These are phyloP conservation scores for Mortierella sp. DNA, from an alignment of 371 early-diverging fungal genomes.

Conservation along the genomic window DNA sequence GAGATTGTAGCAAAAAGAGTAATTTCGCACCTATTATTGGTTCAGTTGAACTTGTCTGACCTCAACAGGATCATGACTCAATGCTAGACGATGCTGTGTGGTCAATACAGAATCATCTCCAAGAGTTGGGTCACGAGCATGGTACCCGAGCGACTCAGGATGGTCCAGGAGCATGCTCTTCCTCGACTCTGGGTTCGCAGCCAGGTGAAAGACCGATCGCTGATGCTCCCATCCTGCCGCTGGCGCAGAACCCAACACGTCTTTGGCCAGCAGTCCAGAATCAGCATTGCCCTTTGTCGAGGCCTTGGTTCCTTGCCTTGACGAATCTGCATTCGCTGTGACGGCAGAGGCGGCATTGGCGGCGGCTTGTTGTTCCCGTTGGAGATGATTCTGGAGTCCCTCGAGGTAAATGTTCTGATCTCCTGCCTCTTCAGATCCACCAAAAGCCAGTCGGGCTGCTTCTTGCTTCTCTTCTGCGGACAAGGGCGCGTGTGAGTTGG, in stretches of 20 bases:
- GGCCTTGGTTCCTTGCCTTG: background rate
- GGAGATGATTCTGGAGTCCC: constrained; percentile 17
- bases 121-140: constrained; percentile 14
- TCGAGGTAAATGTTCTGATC: constrained; percentile 35
- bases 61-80: background rate
- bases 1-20: no score
- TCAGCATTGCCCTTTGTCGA: background rate
- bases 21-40: no score
- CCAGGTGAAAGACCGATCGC: constrained; percentile 33
- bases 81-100: constrained; percentile 5
- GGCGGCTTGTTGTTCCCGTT: constrained; percentile 7
- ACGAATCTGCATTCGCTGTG: background rate
- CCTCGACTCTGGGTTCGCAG: constrained; percentile 34
- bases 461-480: constrained; percentile 21
- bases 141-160: constrained; percentile 42
- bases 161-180: constrained; percentile 38
- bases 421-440: constrained; percentile 42
- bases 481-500: background rate
- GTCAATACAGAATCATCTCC: constrained; percentile 16
- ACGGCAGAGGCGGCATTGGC: constrained; percentile 9
- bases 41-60: no score
- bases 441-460: constrained; percentile 37
- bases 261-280: background rate
- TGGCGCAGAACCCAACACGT: constrained; percentile 20
- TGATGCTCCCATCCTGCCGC: constrained; percentile 20